phyloP scores from a whole-genome alignment of 495 filamentous ascomycete species.

The Annulohypoxylon moriforme region DNA sequence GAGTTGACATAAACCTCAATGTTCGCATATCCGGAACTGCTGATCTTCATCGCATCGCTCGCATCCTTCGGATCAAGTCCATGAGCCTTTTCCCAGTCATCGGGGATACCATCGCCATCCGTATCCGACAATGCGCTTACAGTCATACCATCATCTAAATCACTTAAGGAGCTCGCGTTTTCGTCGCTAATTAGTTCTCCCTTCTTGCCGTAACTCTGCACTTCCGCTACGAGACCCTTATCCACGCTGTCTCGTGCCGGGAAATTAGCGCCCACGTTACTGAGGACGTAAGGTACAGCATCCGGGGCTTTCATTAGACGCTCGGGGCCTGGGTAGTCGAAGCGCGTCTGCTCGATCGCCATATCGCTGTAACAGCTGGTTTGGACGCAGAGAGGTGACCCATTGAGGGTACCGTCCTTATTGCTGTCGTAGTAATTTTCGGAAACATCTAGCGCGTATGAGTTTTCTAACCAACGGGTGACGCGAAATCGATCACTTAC shows the following conservation, averaged over 20 bases:
- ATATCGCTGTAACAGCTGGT: constrained; percentile 44
- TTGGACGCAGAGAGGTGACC: constrained; percentile 47
- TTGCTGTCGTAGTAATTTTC: constrained; percentile 56
- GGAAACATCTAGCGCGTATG: constrained; percentile 41
- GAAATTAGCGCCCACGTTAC: constrained; percentile 34
- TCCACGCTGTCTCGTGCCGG: constrained; percentile 42
- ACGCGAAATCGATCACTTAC: constrained; percentile 20
- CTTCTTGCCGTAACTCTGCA: constrained; percentile 43
- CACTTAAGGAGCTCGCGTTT: constrained; percentile 28
- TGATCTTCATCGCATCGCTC: constrained; percentile 38
- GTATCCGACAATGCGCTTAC: constrained; percentile 36
- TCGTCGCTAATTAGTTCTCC: constrained; percentile 50
- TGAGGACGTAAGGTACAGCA: constrained; percentile 39
- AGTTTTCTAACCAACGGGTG: not conserved
- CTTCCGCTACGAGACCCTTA: constrained; percentile 38
- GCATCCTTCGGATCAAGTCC: constrained; percentile 40
- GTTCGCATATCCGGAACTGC: constrained; percentile 47
- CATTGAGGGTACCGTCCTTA: constrained; percentile 51
- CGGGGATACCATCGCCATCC: constrained; percentile 46
- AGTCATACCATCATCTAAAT: constrained; percentile 14
- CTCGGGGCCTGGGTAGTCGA: constrained; percentile 37
- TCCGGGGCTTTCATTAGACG: constrained; percentile 30
- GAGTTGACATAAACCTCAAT: constrained; percentile 51
- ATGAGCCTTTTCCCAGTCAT: constrained; percentile 50
- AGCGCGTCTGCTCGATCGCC: constrained; percentile 30